Base-by-base conservation (phyloP, 257 asterid species). In the Anisodus acutangulus region DNA sequence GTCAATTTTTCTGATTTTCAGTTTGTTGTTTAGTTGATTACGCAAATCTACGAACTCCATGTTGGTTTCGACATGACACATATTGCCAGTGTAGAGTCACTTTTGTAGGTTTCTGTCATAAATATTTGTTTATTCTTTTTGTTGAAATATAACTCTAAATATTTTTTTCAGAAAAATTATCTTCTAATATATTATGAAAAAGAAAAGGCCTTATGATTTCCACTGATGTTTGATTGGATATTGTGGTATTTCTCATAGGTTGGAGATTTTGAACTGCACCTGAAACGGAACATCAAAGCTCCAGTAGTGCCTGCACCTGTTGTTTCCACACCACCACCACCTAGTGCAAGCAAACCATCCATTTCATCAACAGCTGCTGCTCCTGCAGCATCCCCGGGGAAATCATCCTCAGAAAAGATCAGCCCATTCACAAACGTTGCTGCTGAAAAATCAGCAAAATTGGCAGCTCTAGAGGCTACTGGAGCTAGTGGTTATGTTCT, bases 251-350 rank as follows among this genome's bases (percentile, higher is more conserved):
- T 82, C 53, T 83, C 26, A 69, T 84, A 95, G 97, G 68, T 93
- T 81, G 98, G 98, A 84, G 93, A 90, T 90, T 92, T 95, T 39
- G 93, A 95, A 86, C 85, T 95, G 90, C 92, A 92, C 85, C 79
- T 93, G 89, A 91, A 91, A 89, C 89, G 98, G 80, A 91, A 88
- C 22, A 86, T 92, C 83, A 90, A 88, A 80, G 87, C 90, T 69
- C 89, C 91, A 47, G 37, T 84, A 88, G 85, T 86, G 84, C 91
- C 91, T 70, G 88, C 87, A 58, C 90, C 90, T 82, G 80, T 86
- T 85, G 86, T 85, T 83, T 78, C 91, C 41, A 87, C 92, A 62
- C 79, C 90, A 71, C 64, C 88, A 80, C 90, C 93, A 84, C 83
- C 95, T 53, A 84, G 82, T 84, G 93, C 92, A 81, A 90, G 94